Evolutionary conservation across 306 rosid genomes (phyloP).

Genomic region (Arachis hypogaea): DNA sequence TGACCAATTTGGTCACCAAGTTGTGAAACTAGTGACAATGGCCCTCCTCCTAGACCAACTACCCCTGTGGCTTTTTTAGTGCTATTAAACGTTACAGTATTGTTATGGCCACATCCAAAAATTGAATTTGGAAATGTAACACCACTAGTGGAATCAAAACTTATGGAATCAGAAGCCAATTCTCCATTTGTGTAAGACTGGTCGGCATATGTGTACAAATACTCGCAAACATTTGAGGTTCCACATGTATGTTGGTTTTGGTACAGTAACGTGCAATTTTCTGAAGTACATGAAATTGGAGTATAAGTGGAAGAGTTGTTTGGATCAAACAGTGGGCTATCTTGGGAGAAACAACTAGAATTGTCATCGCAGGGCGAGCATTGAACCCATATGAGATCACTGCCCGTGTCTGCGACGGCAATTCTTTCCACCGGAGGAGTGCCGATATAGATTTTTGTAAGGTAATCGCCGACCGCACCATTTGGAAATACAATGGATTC

Average conservation of each 20-base stretch:
- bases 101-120: conserved; percentile 28
- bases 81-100: not conserved
- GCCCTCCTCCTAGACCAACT: conserved; percentile 38
- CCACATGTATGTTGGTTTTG: not conserved
- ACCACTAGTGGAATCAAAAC: not conserved
- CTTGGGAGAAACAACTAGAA: not conserved
- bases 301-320: conserved; percentile 2
- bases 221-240: not conserved
- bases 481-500: not conserved
- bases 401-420: conserved; percentile 33
- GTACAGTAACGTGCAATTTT: not conserved
- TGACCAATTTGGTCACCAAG: conserved; percentile 12
- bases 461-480: not conserved
- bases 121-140: not conserved
- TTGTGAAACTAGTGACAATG: conserved; percentile 31
- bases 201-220: not conserved
- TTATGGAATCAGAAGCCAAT: not conserved
- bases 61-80: not conserved
- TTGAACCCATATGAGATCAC: conserved; percentile 33
- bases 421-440: conserved; percentile 31
- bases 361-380: conserved; percentile 3
- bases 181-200: not conserved
- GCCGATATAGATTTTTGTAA: conserved; percentile 21
- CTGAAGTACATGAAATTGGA: not conserved
- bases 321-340: conserved; percentile 1